A percentile compares a stretch with the other conserved stretches of the same genome.
These are phyloP conservation scores for Petunia hybrid DNA, from an alignment of 305 asterid species.

Conservation along the genomic window DNA sequence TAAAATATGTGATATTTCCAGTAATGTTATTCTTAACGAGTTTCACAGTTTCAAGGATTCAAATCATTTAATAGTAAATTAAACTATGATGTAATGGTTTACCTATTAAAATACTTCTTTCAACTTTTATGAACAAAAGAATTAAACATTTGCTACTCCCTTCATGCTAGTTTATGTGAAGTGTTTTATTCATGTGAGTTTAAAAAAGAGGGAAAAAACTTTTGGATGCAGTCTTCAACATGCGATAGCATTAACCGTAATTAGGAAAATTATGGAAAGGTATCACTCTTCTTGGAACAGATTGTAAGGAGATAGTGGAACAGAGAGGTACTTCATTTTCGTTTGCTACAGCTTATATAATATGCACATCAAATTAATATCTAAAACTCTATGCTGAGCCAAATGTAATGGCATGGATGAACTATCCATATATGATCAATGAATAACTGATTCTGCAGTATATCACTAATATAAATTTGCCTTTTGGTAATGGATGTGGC, in stretches of 20 bases:
- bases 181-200: no score
- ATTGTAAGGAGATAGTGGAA: no score
- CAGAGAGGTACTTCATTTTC: neutral
- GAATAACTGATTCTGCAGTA: neutral
- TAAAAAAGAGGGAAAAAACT: neutral
- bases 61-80: slow-evolving; percentile 22
- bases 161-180: no score
- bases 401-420: neutral
- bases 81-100: neutral
- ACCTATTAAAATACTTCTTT: neutral
- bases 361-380: neutral
- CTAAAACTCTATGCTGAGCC: neutral
- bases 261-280: no score
- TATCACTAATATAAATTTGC: neutral
- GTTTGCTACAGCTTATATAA: neutral
- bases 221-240: no score
- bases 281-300: no score
- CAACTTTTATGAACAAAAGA: neutral
- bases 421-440: slow-evolving; percentile 18
- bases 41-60: slow-evolving; percentile 6
- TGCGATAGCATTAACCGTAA: no score
- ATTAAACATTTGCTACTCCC: neutral
- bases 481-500: slow-evolving; percentile 9
- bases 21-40: neutral
- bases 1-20: neutral